These are phyloP conservation scores for Exophiala mesophila DNA, from an alignment of 2,329 filamentous ascomycete species.

Conservation along the genomic window DNA sequence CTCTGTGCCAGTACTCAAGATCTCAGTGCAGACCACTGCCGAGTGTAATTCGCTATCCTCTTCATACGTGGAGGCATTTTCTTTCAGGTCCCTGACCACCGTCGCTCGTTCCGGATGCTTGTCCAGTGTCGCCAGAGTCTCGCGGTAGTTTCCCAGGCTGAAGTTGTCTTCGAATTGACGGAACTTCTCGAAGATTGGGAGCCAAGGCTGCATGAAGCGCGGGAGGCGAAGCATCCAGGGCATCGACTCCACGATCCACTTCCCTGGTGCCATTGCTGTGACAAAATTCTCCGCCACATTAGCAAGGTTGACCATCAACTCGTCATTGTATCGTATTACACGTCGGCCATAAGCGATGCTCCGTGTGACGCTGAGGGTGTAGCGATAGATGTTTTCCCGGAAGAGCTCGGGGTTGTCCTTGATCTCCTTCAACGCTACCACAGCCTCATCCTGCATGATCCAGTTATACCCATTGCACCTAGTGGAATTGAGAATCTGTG, in stretches of 20 bases:
- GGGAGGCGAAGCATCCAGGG: constrained; percentile 28
- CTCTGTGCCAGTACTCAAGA: constrained; percentile 29
- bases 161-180: constrained; percentile 24
- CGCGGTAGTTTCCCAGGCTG: constrained; percentile 13
- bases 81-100: neutral
- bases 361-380: constrained; percentile 46
- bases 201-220: constrained; percentile 27
- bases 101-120: constrained; percentile 8
- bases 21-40: constrained; percentile 29
- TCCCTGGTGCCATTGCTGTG: constrained; percentile 42
- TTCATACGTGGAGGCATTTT: constrained; percentile 26
- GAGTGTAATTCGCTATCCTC: constrained; percentile 26
- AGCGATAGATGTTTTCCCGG: constrained; percentile 36
- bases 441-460: constrained; percentile 4
- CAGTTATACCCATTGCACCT: constrained; percentile 2
- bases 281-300: constrained; percentile 45
- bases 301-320: constrained; percentile 42
- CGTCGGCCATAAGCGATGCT: constrained; percentile 48
- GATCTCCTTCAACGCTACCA: constrained; percentile 1
- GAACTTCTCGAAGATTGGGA: constrained; percentile 27
- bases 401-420: neutral
- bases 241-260: constrained; percentile 32
- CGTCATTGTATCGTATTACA: constrained; percentile 36
- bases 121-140: constrained; percentile 28
- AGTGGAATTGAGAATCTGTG: constrained; percentile 1